Percentiles rank a stretch among this genome's conserved stretches.
phyloP scores from a whole-genome alignment of 768 basidiomycete species.

The Ramaria sp. region DNA sequence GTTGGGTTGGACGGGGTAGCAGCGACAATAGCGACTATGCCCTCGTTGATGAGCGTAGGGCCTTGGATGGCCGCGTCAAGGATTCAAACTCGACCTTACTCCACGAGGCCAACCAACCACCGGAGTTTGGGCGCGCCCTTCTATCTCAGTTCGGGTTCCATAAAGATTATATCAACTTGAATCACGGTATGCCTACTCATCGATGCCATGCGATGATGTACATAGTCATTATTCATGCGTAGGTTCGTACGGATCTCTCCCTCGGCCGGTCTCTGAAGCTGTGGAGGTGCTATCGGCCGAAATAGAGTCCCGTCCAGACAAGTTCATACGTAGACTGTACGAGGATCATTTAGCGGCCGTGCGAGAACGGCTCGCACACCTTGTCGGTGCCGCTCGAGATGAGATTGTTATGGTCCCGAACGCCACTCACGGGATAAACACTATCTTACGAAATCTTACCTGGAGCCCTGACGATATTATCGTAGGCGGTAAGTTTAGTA shows the following conservation, averaged over 20 bases:
- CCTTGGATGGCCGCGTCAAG: constrained; percentile 23
- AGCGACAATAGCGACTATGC: constrained; percentile 29
- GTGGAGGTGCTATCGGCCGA: constrained; percentile 17
- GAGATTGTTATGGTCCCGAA: constrained; percentile 39
- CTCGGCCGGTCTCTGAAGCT: constrained; percentile 20
- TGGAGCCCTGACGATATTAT: constrained; percentile 63
- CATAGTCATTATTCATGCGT: background rate
- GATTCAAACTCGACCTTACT: background rate
- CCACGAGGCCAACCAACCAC: background rate
- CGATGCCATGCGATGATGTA: background rate
- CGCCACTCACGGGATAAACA: constrained; percentile 55
- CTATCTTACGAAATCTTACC: constrained; percentile 53
- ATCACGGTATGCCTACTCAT: constrained; percentile 20
- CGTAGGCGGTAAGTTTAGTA: constrained; percentile 34
- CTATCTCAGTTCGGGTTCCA: constrained; percentile 23
- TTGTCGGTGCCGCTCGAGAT: constrained; percentile 21
- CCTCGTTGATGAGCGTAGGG: constrained; percentile 43
- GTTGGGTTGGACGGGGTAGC: constrained; percentile 52
- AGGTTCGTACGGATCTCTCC: constrained; percentile 25
- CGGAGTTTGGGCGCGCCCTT: constrained; percentile 22
- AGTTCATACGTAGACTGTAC: constrained; percentile 21
- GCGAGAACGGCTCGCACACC: constrained; percentile 16
- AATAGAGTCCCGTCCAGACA: constrained; percentile 22
- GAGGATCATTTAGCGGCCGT: constrained; percentile 18
- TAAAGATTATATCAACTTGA: constrained; percentile 23